Percentiles rank a stretch among this genome's conserved stretches.
phyloP scores from a whole-genome alignment of 2,329 filamentous ascomycete species.

The Trichoderma koningii region DNA sequence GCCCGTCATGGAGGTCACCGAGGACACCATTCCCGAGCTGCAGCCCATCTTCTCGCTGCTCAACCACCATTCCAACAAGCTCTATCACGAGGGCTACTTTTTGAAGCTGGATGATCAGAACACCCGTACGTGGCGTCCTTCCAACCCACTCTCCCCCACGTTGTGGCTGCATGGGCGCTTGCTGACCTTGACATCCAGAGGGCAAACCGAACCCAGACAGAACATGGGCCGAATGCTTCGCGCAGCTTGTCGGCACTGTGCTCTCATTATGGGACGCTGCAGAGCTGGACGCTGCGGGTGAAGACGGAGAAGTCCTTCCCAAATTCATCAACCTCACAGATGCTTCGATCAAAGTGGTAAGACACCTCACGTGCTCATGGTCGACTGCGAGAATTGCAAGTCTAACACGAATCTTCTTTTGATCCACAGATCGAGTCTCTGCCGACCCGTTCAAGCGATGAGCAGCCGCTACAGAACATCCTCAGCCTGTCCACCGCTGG shows the following conservation, averaged over 20 bases:
- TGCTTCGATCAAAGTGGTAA: slow-evolving; percentile 96
- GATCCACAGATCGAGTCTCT: slow-evolving; percentile 77
- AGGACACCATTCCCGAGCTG: slow-evolving; percentile 88
- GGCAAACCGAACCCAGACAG: slow-evolving; percentile 83
- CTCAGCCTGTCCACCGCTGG: slow-evolving; percentile 94
- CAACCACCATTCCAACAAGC: slow-evolving; percentile 92
- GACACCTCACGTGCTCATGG: slow-evolving; percentile 28
- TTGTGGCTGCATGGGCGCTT: background rate
- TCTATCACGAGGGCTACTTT: slow-evolving; percentile 98
- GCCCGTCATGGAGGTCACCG: slow-evolving; percentile 78
- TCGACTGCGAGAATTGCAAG: background rate
- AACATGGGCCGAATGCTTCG: slow-evolving; percentile 95
- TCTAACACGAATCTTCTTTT: background rate
- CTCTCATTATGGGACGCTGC: slow-evolving; percentile 94
- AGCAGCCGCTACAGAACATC: slow-evolving; percentile 88
- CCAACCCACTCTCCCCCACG: background rate
- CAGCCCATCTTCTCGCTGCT: slow-evolving; percentile 92
- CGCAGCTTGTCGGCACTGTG: slow-evolving; percentile 92
- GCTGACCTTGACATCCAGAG: slow-evolving; percentile 54
- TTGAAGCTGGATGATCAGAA: slow-evolving; percentile 95
- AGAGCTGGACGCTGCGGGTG: slow-evolving; percentile 83
- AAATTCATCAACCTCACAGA: slow-evolving; percentile 97
- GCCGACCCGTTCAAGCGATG: slow-evolving; percentile 74
- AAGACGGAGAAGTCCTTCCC: slow-evolving; percentile 80
- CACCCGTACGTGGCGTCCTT: slow-evolving; percentile 62